Conservation (phyloP, 2,329 filamentous ascomycete genomes). For the Epichloe typhina region DNA sequence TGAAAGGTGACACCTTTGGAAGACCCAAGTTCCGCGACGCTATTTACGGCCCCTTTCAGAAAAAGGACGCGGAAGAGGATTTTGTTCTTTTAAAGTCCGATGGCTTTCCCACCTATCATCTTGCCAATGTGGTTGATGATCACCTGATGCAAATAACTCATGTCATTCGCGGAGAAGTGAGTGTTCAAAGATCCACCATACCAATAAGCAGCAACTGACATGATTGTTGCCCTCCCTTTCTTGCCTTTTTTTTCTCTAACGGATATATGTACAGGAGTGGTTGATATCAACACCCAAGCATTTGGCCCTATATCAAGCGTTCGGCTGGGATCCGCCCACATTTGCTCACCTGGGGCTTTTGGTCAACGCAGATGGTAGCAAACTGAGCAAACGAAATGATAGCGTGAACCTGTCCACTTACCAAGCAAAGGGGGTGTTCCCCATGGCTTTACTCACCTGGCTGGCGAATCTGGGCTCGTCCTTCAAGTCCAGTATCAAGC, state of each 20-base stretch:
- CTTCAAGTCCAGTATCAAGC: slow-evolving; percentile 14
- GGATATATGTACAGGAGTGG: slow-evolving; percentile 55
- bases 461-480: slow-evolving; percentile 51
- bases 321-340: slow-evolving; percentile 58
- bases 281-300: slow-evolving; percentile 79
- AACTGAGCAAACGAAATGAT: slow-evolving; percentile 73
- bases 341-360: slow-evolving; percentile 74
- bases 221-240: neutral
- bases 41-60: slow-evolving; percentile 59
- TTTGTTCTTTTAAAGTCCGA: slow-evolving; percentile 86
- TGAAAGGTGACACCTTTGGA: slow-evolving; percentile 43
- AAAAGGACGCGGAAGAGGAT: slow-evolving; percentile 52
- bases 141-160: slow-evolving; percentile 93
- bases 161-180: slow-evolving; percentile 74
- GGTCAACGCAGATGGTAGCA: slow-evolving; percentile 53
- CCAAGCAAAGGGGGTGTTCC: slow-evolving; percentile 30
- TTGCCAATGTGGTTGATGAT: slow-evolving; percentile 95
- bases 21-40: slow-evolving; percentile 60
- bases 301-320: slow-evolving; percentile 58
- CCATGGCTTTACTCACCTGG: slow-evolving; percentile 57
- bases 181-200: slow-evolving; percentile 10
- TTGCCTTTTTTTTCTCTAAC: neutral
- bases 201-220: neutral
- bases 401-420: slow-evolving; percentile 39
- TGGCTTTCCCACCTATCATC: slow-evolving; percentile 87